Evolutionary conservation across 768 basidiomycete genomes (phyloP).

Genomic region (Calocera viscosa): DNA sequence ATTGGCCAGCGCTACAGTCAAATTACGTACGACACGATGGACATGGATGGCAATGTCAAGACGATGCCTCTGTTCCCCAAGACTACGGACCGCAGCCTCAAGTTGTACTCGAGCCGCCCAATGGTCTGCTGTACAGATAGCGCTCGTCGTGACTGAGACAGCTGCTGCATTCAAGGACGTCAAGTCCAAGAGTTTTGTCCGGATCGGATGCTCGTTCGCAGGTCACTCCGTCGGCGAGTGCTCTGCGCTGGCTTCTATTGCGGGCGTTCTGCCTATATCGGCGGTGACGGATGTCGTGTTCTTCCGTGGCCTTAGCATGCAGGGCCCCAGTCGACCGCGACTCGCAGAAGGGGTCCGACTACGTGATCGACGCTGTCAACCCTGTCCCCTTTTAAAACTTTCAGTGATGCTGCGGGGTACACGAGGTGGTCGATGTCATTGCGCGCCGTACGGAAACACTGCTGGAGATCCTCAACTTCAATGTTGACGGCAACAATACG

Average conservation of each 20-base stretch:
- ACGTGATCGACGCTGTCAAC: conserved; percentile 99
- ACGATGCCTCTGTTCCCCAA: conserved; percentile 92
- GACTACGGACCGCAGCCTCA: conserved; percentile 85
- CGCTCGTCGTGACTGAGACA: conserved; percentile 94
- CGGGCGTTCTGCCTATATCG: conserved; percentile 89
- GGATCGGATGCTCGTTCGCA: conserved; percentile 83
- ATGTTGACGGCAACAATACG: conserved; percentile 99
- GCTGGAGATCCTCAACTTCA: conserved; percentile 97
- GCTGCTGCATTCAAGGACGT: conserved; percentile 98
- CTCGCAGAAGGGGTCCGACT: conserved; percentile 80
- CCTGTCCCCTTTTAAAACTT: conserved; percentile 88
- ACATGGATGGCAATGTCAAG: conserved; percentile 91
- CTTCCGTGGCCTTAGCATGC: conserved; percentile 99
- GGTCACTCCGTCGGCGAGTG: conserved; percentile 99
- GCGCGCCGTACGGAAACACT: conserved; percentile 61
- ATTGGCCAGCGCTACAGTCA: conserved; percentile 99
- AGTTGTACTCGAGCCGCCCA: conserved; percentile 97
- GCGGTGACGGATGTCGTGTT: conserved; percentile 96
- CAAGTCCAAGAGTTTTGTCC: conserved; percentile 90
- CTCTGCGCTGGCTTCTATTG: conserved; percentile 94
- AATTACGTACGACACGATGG: conserved; percentile 95
- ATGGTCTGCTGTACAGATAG: conserved; percentile 91
- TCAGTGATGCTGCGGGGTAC: conserved; percentile 86
- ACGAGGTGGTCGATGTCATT: conserved; percentile 92
- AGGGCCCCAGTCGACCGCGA: conserved; percentile 97